phyloP scores from a whole-genome alignment of 2,329 filamentous ascomycete genomes.

The Fusarium phyllophilum region DNA sequence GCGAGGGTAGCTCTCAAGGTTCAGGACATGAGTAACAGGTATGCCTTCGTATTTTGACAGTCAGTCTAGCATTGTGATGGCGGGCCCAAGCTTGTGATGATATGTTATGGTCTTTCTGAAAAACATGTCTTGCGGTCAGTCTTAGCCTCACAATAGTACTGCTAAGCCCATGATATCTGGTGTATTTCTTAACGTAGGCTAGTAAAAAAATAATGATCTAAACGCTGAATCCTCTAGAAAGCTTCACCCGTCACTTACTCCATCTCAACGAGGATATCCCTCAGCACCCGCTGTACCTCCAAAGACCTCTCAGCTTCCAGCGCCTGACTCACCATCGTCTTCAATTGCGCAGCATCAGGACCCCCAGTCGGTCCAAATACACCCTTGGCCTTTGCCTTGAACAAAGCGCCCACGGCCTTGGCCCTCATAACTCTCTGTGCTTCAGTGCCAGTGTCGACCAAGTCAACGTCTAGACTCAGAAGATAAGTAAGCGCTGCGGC shows the following conservation, averaged over 20 bases:
- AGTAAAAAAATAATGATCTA: not conserved
- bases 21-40: no score
- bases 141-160: no score
- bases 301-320: constrained; percentile 55
- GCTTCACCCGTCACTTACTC: constrained; percentile 3
- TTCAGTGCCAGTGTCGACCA: constrained; percentile 60
- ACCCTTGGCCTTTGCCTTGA: constrained; percentile 55
- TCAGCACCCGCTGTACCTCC: constrained; percentile 58
- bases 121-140: not conserved
- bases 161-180: not conserved
- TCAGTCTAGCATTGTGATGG: not conserved
- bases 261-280: constrained; percentile 49
- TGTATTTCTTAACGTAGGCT: not conserved
- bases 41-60: not conserved
- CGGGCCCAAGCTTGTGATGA: not conserved
- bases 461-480: constrained; percentile 58
- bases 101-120: no score
- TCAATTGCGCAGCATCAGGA: constrained; percentile 45
- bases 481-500: constrained; percentile 53
- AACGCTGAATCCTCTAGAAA: not conserved
- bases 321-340: constrained; percentile 49
- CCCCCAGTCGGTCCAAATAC: constrained; percentile 51
- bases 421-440: constrained; percentile 60
- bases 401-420: constrained; percentile 56
- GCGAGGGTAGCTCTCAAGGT: not conserved